Percentiles rank a stretch among this genome's conserved stretches.
These are phyloP conservation scores for Eucalyptus cladocalyx DNA, from an alignment of 345 rosid genomes.

Conservation along the genomic window DNA sequence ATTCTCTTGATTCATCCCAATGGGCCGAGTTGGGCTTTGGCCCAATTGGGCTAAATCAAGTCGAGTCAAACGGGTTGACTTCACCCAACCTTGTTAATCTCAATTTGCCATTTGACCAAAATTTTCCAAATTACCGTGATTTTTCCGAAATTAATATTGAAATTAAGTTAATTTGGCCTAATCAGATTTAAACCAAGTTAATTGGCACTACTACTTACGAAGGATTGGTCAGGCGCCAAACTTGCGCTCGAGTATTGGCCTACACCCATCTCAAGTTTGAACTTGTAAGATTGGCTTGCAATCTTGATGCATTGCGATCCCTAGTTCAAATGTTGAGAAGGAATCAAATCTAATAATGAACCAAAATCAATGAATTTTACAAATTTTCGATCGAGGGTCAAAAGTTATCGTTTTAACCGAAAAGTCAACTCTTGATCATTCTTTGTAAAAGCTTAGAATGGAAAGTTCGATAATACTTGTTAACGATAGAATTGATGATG, in stretches of 20 bases:
- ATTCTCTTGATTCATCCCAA: no score
- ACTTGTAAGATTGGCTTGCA: not conserved
- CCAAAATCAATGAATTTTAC: not conserved
- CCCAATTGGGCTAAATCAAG: no score
- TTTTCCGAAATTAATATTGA: no score
- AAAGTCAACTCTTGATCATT: not conserved
- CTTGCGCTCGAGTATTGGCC: not conserved
- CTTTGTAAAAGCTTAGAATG: not conserved
- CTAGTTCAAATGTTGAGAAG: not conserved
- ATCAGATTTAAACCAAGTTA: no score
- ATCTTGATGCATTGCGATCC: not conserved
- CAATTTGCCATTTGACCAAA: not conserved
- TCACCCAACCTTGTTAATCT: no score
- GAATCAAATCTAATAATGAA: not conserved
- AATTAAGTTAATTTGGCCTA: no score
- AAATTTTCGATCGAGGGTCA: not conserved
- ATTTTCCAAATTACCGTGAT: no score
- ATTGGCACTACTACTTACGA: not conserved
- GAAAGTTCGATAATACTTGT: not conserved
- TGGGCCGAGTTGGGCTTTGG: no score
- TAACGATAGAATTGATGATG: not conserved
- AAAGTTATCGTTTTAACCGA: not conserved
- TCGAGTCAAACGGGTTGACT: no score
- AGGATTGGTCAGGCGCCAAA: no score
- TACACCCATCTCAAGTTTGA: not conserved